Percentiles rank a stretch among this genome's conserved stretches.
phyloP scores from a whole-genome alignment of 1,139 yeast genomes.

The Spathaspora sp. region DNA sequence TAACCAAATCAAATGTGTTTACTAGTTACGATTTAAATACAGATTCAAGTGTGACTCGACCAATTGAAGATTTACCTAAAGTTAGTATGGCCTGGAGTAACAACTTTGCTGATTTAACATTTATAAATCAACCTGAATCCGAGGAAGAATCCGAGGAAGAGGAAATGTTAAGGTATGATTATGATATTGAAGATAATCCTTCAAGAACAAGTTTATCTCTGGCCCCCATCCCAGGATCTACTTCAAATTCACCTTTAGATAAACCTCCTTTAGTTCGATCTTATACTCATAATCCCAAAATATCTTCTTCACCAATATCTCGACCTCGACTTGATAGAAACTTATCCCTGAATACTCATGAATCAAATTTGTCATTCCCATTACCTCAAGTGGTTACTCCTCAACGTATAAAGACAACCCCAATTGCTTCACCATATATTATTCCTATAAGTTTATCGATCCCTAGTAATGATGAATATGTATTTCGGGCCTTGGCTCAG shows the following conservation, averaged over 20 bases:
- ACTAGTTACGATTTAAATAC: constrained; percentile 52
- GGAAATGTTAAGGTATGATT: too few species aligned
- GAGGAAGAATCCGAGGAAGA: constrained; percentile 33
- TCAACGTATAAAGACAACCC: constrained; percentile 11
- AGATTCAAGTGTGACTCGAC: constrained; percentile 41
- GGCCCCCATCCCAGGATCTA: constrained; percentile 5
- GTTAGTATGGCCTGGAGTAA: constrained; percentile 58
- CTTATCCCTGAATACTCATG: constrained; percentile 40
- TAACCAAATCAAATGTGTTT: constrained; percentile 49
- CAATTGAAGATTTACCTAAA: constrained; percentile 53
- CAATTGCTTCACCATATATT: constrained; percentile 39
- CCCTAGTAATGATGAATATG: constrained; percentile 40
- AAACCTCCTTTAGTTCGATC: constrained; percentile 24
- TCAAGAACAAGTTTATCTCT: constrained; percentile 4
- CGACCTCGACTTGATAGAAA: constrained; percentile 34
- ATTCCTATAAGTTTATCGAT: constrained; percentile 46
- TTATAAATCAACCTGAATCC: constrained; percentile 51
- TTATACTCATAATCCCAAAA: constrained; percentile 21
- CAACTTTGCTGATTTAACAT: constrained; percentile 46
- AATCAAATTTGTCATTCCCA: constrained; percentile 24
- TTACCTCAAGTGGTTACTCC: constrained; percentile 7
- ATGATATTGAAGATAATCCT: constrained; percentile 1
- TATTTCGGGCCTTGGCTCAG: constrained; percentile 42
- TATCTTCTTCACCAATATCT: constrained; percentile 6
- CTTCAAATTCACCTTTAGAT: constrained; percentile 26